Percentiles rank a stretch among this genome's conserved stretches.
These are phyloP conservation scores for Fusarium sp. DNA, from an alignment of 2,329 filamentous ascomycete genomes.

Conservation along the genomic window DNA sequence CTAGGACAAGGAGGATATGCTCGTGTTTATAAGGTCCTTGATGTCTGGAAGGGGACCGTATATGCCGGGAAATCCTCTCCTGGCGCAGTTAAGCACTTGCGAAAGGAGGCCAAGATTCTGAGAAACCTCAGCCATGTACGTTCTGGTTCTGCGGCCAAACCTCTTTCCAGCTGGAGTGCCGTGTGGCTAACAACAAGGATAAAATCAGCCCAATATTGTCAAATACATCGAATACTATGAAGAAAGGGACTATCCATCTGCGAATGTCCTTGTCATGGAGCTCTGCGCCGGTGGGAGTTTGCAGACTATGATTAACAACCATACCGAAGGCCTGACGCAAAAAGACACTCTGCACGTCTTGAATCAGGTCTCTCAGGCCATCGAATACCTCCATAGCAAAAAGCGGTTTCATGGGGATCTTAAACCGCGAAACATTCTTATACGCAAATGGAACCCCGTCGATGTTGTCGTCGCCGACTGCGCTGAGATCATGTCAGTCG, in stretches of 20 bases:
- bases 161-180: background rate
- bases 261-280: constrained; percentile 51
- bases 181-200: background rate
- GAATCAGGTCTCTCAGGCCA: constrained; percentile 44
- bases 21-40: constrained; percentile 49
- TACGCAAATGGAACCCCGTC: constrained; percentile 48
- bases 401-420: constrained; percentile 50
- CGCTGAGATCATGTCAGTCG: constrained; percentile 47
- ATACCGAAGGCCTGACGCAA: constrained; percentile 31
- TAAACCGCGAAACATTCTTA: constrained; percentile 52
- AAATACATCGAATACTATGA: constrained; percentile 49
- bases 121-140: constrained; percentile 47
- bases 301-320: constrained; percentile 46
- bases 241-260: constrained; percentile 23
- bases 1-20: constrained; percentile 50
- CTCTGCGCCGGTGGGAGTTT: constrained; percentile 50
- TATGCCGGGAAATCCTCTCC: constrained; percentile 51
- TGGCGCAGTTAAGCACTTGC: constrained; percentile 37
- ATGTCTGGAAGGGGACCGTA: constrained; percentile 43
- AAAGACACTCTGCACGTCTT: constrained; percentile 40
- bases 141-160: background rate
- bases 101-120: constrained; percentile 45
- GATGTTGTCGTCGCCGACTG: constrained; percentile 52
- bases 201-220: constrained; percentile 47
- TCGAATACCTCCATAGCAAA: constrained; percentile 48